Base-by-base conservation (phyloP, 208 protist species). In the Acanthamoeba lenticulata region DNA sequence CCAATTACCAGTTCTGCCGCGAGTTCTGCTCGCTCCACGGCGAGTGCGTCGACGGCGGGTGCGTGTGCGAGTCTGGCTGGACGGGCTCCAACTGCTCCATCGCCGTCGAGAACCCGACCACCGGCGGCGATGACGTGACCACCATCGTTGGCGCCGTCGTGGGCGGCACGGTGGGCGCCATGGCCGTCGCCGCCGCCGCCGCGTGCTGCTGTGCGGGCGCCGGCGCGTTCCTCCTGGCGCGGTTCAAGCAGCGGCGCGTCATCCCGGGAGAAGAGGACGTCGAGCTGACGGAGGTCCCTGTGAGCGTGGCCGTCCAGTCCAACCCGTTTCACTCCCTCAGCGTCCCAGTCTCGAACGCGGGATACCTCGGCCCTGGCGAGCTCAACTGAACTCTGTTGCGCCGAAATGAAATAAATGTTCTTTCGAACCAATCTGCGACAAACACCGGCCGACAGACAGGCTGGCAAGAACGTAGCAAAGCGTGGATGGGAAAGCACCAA, bases 1-100 rank as follows among this genome's bases (percentile, higher is more conserved):
- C 42, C 55, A n/a, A 90, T 0, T 67, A 40, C 38, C 49, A 67
- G 49, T 67, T 90, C 81, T 90, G 81, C 81, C 49, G 55, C 45
- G 81, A 90, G 49, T 90, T 90, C 49, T 90, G 81, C 81, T 67
- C 45, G 32, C 45, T 90, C 9, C 40, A 90, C 32, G 81, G 81
- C 29, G n/a, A 90, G 32, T 90, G 81, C 55, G 42, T 90, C 36
- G 34, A 65, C 81, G 81, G 81, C 34, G n/a, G 19, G 55, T 90
- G 81, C 55, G 81, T 90, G 55, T 90, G 81, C 81, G 81, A 55
- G 47, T 52, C 47, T 0, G 81, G 81, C 21, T 90, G 81, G 81
- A 90, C 81, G 5, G 81, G 81, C 81, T 4, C 81, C 45, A 62
- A 38, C 55, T 90, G 81, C 81, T 79, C 67, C 5, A 44, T 79